A percentile compares a stretch with the other conserved stretches of the same genome.
Evolutionary conservation across 2,329 filamentous ascomycete species (phyloP).

Genomic region (Hypoxylon sp.): DNA sequence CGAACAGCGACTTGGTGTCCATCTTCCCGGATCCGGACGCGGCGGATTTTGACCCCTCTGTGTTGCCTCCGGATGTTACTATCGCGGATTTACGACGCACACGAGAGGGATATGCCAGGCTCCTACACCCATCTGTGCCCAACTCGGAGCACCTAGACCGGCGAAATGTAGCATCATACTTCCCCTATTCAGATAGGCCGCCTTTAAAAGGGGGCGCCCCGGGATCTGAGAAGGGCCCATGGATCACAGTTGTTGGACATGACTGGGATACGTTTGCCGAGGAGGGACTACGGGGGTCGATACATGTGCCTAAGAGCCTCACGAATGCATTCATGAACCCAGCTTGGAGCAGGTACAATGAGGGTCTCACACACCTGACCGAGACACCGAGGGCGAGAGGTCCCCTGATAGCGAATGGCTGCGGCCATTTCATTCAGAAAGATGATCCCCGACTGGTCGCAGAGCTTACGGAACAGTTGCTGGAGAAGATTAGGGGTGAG

Average conservation of each 20-base stretch:
- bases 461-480: slow-evolving; percentile 31
- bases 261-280: slow-evolving; percentile 61
- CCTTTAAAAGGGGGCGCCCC: slow-evolving; percentile 50
- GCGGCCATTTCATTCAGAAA: slow-evolving; percentile 64
- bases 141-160: slow-evolving; percentile 61
- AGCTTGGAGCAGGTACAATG: slow-evolving; percentile 62
- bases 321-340: slow-evolving; percentile 62
- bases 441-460: slow-evolving; percentile 60
- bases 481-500: slow-evolving; percentile 20
- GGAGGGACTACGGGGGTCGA: slow-evolving; percentile 49
- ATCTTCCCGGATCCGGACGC: slow-evolving; percentile 64
- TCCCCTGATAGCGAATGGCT: slow-evolving; percentile 56
- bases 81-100: slow-evolving; percentile 47
- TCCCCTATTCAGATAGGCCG: slow-evolving; percentile 56
- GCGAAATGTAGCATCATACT: slow-evolving; percentile 52
- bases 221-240: slow-evolving; percentile 47
- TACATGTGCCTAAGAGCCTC: slow-evolving; percentile 47
- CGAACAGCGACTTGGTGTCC: slow-evolving; percentile 63
- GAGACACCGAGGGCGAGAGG: slow-evolving; percentile 51
- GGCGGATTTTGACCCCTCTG: slow-evolving; percentile 52
- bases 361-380: slow-evolving; percentile 57
- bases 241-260: slow-evolving; percentile 61
- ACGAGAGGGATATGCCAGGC: slow-evolving; percentile 47
- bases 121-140: slow-evolving; percentile 59
- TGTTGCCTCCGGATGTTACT: slow-evolving; percentile 52